Base-by-base conservation (phyloP, 257 asterid species). In the Cruciata laevipes region DNA sequence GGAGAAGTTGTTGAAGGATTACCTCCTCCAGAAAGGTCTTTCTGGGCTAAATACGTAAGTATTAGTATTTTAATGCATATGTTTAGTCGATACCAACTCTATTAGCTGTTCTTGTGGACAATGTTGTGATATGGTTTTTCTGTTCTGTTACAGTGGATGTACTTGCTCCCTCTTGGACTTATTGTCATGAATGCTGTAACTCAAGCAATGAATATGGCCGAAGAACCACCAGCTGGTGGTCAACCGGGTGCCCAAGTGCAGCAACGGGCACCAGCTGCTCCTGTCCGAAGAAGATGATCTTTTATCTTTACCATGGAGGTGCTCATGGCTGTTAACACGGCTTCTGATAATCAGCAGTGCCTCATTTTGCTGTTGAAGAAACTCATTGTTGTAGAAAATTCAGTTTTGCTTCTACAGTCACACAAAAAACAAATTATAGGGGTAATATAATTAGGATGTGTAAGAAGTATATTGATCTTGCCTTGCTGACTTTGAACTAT, bases 11-110 rank as follows among this genome's bases (percentile, higher is more conserved):
- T 86, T 23, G 97, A 90, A 79, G 96, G 83, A 73, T 65, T 79
- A 68, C 72, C 21, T 75, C 96, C 88, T 37, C 95, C 90, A 53
- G 99, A 93, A 83, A 88, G 83, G 80, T 80, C 99, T 69, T 93
- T 93, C 85, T 93, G 97, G 99, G 96, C 96, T 69, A 90, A 93
- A 93, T 93, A 93, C 71, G 97, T 90, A 80, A 85, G 99, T 71
- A 20, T 63, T 68, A 60, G 63, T 44, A 62, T 65, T 69, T 27
- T 27, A 27, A 27, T 27, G 30, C 30, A 27, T 25, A 57, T 71
- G 33, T 23, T 52, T 62, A 63, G 21, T 42, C 35, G 55, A 66
- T 60, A 16, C 27, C 31, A 42, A 20, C 49, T 60, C 3, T 53
- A 20, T 49, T 37, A 40, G 24, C 17, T 13, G 21, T 38, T 51